These are phyloP conservation scores for Aspergillus sclerotialis DNA, from an alignment of 2,329 filamentous ascomycete species.

Conservation along the genomic window DNA sequence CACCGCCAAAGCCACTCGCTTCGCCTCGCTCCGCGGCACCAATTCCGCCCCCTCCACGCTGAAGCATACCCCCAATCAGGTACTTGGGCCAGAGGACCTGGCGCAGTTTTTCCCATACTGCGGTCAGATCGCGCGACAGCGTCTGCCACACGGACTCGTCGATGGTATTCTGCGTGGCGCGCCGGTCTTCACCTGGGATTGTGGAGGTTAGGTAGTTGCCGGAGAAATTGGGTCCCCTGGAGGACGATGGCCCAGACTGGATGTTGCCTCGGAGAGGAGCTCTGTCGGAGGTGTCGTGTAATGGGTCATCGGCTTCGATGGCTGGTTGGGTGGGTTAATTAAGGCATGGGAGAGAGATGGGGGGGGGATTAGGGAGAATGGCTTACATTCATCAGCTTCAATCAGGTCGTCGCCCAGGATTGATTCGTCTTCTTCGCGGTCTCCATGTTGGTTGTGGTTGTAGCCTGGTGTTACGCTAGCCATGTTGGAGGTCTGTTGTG, in stretches of 20 bases:
- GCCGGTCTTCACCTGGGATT: constrained; percentile 87
- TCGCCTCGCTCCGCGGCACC: constrained; percentile 54
- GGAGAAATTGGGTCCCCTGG: constrained; percentile 54
- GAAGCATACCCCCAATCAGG: constrained; percentile 64
- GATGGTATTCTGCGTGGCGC: constrained; percentile 84
- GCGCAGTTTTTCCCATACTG: constrained; percentile 96
- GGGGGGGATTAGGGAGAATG: not conserved
- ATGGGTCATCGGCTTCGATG: constrained; percentile 86
- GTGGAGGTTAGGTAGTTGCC: constrained; percentile 80
- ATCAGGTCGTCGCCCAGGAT: constrained; percentile 65
- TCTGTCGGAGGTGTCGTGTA: constrained; percentile 61
- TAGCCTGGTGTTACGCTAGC: constrained; percentile 33
- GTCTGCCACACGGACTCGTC: constrained; percentile 98
- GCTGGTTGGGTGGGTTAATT: constrained; percentile 35
- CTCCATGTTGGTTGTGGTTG: constrained; percentile 41
- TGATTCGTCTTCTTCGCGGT: constrained; percentile 56
- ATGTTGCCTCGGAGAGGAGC: constrained; percentile 82
- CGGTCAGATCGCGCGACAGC: constrained; percentile 81
- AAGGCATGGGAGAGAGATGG: constrained; percentile 2
- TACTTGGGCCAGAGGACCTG: constrained; percentile 96
- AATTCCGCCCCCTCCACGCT: constrained; percentile 47
- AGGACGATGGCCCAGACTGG: constrained; percentile 47
- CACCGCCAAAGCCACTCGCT: constrained; percentile 39
- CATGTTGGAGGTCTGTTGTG: constrained; percentile 18
- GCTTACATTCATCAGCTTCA: constrained; percentile 68